Evolutionary conservation across 2,329 filamentous ascomycete genomes (phyloP).

Genomic region (Pseudocercospora vitis): DNA sequence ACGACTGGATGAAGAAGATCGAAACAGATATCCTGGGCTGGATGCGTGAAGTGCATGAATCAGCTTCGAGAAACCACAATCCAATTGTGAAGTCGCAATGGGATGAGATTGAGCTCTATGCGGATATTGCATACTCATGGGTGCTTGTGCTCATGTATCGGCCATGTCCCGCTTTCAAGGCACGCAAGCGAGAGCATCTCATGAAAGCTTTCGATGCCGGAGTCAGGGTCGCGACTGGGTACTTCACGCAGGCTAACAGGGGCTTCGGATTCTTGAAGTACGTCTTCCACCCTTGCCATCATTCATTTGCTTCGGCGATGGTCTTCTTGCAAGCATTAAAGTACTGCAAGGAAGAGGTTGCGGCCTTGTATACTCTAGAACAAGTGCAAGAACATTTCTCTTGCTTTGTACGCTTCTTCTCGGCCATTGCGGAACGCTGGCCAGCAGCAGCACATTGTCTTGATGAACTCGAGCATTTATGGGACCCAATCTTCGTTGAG

Average conservation of each 20-base stretch:
- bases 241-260: not conserved
- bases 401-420: conserved; percentile 8
- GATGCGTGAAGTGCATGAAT: not conserved
- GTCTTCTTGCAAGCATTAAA: conserved; percentile 7
- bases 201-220: conserved; percentile 5
- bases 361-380: not conserved
- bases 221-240: conserved; percentile 2
- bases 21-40: not conserved
- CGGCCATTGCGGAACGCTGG: conserved; percentile 10
- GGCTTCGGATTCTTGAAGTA: conserved; percentile 8
- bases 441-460: conserved; percentile 7
- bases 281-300: conserved; percentile 10
- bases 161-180: not conserved
- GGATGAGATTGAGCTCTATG: conserved; percentile 7
- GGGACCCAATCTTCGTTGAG: not conserved
- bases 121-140: conserved; percentile 6
- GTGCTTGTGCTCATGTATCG: conserved; percentile 8
- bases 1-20: not conserved
- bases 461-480: not conserved
- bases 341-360: conserved; percentile 7
- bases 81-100: not conserved
- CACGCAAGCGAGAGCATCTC: not conserved
- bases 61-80: not conserved
- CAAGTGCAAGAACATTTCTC: not conserved
- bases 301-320: conserved; percentile 7